phyloP scores from a whole-genome alignment of 1,139 yeast species.

The Debaryomyces sp. region DNA sequence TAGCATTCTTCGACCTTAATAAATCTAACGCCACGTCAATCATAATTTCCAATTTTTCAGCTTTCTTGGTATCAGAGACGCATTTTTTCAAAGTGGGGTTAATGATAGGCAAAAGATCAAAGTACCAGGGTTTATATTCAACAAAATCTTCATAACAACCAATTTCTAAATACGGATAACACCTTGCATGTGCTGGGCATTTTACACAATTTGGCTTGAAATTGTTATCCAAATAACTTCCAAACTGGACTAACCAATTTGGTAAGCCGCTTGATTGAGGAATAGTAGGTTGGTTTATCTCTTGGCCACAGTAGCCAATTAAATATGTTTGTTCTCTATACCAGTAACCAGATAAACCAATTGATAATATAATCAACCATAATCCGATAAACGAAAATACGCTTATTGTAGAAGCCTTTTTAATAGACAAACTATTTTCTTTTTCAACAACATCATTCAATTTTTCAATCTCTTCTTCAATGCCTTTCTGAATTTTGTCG shows the following conservation, averaged over 20 bases:
- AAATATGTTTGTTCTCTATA: slow-evolving; percentile 60
- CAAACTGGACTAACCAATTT: slow-evolving; percentile 21
- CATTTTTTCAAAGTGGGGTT: slow-evolving; percentile 54
- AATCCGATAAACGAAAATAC: slow-evolving; percentile 19
- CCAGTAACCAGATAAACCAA: slow-evolving; percentile 52
- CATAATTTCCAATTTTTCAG: slow-evolving; percentile 68
- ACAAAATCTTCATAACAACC: slow-evolving; percentile 74
- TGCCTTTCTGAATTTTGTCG: background rate
- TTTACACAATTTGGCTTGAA: slow-evolving; percentile 66
- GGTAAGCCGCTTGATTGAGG: slow-evolving; percentile 23
- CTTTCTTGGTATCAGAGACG: slow-evolving; percentile 75
- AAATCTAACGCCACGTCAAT: slow-evolving; percentile 68
- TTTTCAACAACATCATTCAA: background rate
- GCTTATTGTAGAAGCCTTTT: slow-evolving; percentile 9
- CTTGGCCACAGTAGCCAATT: slow-evolving; percentile 72
- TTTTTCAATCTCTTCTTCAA: slow-evolving; percentile 5
- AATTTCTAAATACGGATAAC: slow-evolving; percentile 60
- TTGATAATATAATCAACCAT: slow-evolving; percentile 32
- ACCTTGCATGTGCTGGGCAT: slow-evolving; percentile 83
- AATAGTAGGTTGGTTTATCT: slow-evolving; percentile 43
- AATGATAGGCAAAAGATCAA: slow-evolving; percentile 58
- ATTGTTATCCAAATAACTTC: slow-evolving; percentile 36
- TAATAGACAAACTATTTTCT: background rate
- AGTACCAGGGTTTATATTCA: slow-evolving; percentile 55
- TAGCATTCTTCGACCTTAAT: slow-evolving; percentile 71